These are phyloP conservation scores for Cryphonectria nitschkei DNA, from an alignment of 2,329 filamentous ascomycete genomes.

Conservation along the genomic window DNA sequence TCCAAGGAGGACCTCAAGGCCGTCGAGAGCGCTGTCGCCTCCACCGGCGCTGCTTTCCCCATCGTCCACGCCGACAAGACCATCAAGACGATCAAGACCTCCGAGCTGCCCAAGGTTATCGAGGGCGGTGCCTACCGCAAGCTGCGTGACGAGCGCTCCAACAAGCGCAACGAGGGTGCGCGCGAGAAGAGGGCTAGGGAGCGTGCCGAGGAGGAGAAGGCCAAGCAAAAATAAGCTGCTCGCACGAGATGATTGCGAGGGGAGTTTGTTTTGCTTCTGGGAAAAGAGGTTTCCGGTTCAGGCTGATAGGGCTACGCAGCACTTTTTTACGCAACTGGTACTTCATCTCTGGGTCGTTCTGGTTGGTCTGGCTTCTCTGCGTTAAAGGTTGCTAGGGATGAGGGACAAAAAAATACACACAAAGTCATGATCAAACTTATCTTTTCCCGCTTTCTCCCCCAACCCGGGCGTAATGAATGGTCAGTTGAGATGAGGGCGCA, in stretches of 20 bases:
- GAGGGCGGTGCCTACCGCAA: conserved; percentile 87
- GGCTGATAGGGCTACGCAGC: conserved; percentile 17
- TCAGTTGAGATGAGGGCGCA: background rate
- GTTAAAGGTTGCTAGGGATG: conserved; percentile 30
- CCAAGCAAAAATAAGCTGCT: conserved; percentile 74
- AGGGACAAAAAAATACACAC: conserved; percentile 20
- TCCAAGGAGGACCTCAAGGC: conserved; percentile 74
- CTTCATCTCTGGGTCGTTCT: conserved; percentile 31
- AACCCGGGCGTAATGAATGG: conserved; percentile 4
- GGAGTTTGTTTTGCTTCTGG: conserved; percentile 19
- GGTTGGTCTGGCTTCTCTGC: conserved; percentile 32
- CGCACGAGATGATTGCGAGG: conserved; percentile 1
- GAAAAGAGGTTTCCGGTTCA: conserved; percentile 9
- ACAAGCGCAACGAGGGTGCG: conserved; percentile 78
- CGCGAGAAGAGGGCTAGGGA: conserved; percentile 93
- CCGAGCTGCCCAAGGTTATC: conserved; percentile 72
- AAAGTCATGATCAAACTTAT: conserved; percentile 29
- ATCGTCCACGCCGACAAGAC: conserved; percentile 69
- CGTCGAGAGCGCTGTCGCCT: conserved; percentile 60
- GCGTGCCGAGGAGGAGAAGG: conserved; percentile 79
- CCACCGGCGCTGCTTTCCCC: conserved; percentile 66
- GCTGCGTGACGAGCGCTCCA: conserved; percentile 82
- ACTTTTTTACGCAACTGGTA: conserved; percentile 27
- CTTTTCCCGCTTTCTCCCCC: conserved; percentile 1
- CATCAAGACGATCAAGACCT: conserved; percentile 78